A percentile compares a stretch with the other conserved stretches of the same genome.
Evolutionary conservation across 176 grass and related monocot species (phyloP).

Genomic region (Rhynchospora breviuscula): DNA sequence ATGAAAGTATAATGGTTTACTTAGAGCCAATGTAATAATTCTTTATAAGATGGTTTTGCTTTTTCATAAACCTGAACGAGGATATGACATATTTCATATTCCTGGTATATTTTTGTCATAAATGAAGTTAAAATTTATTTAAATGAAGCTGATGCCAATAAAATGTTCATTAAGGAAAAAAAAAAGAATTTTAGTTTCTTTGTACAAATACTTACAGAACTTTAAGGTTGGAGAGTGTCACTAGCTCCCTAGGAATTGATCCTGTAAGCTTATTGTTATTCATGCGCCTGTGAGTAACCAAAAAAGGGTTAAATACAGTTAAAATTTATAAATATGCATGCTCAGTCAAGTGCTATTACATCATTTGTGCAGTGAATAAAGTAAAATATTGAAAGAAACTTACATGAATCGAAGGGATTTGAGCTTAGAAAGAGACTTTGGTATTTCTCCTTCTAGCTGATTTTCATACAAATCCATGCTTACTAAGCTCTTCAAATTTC

Average conservation of each 20-base stretch:
- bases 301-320: not conserved
- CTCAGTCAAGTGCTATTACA: not conserved
- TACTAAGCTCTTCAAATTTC: slow-evolving; percentile 80
- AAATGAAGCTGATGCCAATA: not conserved
- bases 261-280: slow-evolving; percentile 89
- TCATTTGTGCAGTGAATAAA: not conserved
- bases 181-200: not conserved
- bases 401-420: slow-evolving; percentile 92
- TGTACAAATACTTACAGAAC: slow-evolving; percentile 60
- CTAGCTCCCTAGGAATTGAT: slow-evolving; percentile 83
- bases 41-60: not conserved
- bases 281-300: slow-evolving; percentile 49
- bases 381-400: not conserved
- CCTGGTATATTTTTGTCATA: not conserved
- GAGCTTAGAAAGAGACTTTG: slow-evolving; percentile 80
- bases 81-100: not conserved
- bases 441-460: slow-evolving; percentile 60
- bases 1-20: not conserved
- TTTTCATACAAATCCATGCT: slow-evolving; percentile 98
- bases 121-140: not conserved
- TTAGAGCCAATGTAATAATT: not conserved
- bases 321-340: not conserved
- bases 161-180: not conserved
- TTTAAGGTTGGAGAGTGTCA: slow-evolving; percentile 77
- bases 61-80: not conserved